A percentile compares a stretch with the other conserved stretches of the same genome.
phyloP scores from a whole-genome alignment of 2,329 filamentous ascomycete species.

The Fusarium musae region DNA sequence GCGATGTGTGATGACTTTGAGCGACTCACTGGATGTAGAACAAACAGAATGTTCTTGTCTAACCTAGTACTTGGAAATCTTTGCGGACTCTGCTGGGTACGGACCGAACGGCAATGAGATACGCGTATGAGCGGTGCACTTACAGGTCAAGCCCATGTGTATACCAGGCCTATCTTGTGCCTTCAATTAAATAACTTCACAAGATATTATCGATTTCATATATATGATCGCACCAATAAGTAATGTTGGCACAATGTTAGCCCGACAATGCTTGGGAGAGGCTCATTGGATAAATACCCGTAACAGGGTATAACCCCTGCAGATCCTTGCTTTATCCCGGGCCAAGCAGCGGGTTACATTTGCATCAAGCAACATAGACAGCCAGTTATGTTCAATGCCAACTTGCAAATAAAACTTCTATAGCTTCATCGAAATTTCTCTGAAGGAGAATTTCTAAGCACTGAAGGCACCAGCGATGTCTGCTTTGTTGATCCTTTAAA shows the following conservation, averaged over 20 bases:
- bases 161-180: background rate
- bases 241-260: background rate
- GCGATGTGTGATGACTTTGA: background rate
- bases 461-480: background rate
- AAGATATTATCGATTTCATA: background rate
- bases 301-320: background rate
- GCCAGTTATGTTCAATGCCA: rapidly evolving
- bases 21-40: background rate
- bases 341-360: background rate
- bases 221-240: background rate
- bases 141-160: too few species aligned
- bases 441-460: rapidly evolving
- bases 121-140: too few species aligned
- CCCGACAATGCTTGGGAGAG: background rate
- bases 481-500: too few species aligned
- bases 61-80: too few species aligned
- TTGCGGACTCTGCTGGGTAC: too few species aligned
- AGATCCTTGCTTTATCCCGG: background rate
- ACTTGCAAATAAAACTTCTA: background rate
- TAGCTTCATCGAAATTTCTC: rapidly evolving
- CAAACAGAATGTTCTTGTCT: background rate
- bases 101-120: too few species aligned
- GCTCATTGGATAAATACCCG: background rate
- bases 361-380: background rate
- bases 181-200: rapidly evolving